Conservation (phyloP, 75 land plant genomes). For the Adiantum capillusveneris region DNA sequence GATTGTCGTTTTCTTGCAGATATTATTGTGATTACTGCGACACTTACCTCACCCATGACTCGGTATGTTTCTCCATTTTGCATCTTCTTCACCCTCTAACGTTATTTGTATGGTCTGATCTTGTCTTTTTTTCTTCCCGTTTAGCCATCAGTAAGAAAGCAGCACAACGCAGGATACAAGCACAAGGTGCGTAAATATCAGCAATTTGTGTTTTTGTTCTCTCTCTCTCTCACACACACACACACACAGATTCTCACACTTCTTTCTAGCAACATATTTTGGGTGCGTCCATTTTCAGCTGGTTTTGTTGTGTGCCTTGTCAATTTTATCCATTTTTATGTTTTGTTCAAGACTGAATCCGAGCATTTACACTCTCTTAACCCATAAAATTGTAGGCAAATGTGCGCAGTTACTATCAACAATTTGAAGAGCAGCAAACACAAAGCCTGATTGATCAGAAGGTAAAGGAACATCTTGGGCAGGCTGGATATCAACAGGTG, state of each 20-base stretch:
- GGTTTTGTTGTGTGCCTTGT: too few relatives aligned
- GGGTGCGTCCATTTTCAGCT: too few relatives aligned
- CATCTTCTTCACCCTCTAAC: background rate
- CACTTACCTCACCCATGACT: conserved; percentile 92
- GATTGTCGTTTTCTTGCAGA: conserved; percentile 27
- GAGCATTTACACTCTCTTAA: too few relatives aligned
- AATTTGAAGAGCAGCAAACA: conserved; percentile 96
- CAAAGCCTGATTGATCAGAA: conserved; percentile 96
- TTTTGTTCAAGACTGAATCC: too few relatives aligned
- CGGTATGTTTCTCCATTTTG: conserved; percentile 38
- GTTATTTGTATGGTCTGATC: background rate
- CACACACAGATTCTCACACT: too few relatives aligned
- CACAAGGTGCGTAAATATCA: conserved; percentile 94
- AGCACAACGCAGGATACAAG: conserved; percentile 97
- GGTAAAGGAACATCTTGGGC: conserved; percentile 92
- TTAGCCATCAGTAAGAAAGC: conserved; percentile 98
- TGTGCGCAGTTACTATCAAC: conserved; percentile 90
- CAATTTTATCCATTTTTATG: too few relatives aligned
- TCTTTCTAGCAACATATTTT: too few relatives aligned
- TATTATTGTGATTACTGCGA: conserved; percentile 98
- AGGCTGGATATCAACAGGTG: conserved; percentile 73
- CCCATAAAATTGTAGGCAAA: conserved; percentile 95
- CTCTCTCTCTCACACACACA: too few relatives aligned
- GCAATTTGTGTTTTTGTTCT: too few relatives aligned
- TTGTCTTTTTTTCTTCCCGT: conserved; percentile 5